Evolutionary conservation across 139 green algal species (phyloP), one percentile per base, ranked within the genome.

Genomic region (Dunaliella primolecta): DNA sequence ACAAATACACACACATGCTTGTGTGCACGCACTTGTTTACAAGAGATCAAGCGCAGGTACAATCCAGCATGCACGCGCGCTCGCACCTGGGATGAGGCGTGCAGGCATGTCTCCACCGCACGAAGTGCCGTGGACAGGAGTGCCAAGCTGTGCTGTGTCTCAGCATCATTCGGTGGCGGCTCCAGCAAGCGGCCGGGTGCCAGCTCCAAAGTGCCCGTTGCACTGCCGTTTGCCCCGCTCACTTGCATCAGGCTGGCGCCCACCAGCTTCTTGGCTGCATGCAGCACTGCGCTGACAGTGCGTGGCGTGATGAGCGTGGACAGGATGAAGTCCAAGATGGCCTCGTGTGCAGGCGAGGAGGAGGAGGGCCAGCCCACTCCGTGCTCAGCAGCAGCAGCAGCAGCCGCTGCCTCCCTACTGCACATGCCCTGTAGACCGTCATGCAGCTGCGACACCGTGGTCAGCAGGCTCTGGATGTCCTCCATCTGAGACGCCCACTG

Each of bases 221-320:
- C 78, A 29, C 29, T 3, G 36, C 25, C 37, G n/a, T n/a, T n/a
- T n/a, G n/a, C n/a, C 1, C 36, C 32, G 29, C 78, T 30, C 38
- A 38, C 38, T 30, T 38, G 31, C 78, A 64, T 38, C 37, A 75
- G n/a, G 2, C 31, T 83, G n/a, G 78, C 37, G 37, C 31, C 34
- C 23, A 83, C 87, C 29, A 91, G 83, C 83, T 91, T 91, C 85
- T 91, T 91, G 29, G 87, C 87, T 20, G 87, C 84, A 38, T 91
- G 87, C 56, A 91, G 71, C 32, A 91, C 83, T 1, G 87, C 83
- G 2, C 35, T 82, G 2, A 91, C 87, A 3, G 87, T 91, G 57
- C 87, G 82, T 30, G 87, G 87, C 23, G 83, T 91, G 72, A 91
- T 91, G 56, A 91, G 87, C 20, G 82, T 91, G 71, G 85, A 91